phyloP scores from a whole-genome alignment of 2,329 filamentous ascomycete species.

The Xylariaceae sp. region DNA sequence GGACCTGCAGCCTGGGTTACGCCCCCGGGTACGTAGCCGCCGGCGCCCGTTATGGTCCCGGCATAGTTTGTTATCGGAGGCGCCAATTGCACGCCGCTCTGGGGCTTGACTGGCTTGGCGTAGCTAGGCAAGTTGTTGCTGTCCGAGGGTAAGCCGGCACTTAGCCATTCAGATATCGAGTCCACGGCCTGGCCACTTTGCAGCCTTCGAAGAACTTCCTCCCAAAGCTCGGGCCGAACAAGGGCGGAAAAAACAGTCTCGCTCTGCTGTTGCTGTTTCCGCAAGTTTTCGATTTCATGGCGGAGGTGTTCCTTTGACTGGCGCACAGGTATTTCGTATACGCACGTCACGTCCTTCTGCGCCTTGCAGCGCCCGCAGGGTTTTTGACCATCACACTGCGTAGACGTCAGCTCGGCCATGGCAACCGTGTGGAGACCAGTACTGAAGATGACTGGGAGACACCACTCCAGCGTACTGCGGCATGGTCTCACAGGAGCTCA shows the following conservation, averaged over 20 bases:
- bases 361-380: conserved; percentile 51
- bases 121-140: conserved; percentile 29
- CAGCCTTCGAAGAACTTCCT: conserved; percentile 49
- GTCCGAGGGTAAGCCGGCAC: conserved; percentile 28
- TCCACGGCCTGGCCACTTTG: conserved; percentile 51
- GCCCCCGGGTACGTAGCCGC: conserved; percentile 27
- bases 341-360: conserved; percentile 51
- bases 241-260: conserved; percentile 53
- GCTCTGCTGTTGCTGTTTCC: conserved; percentile 48
- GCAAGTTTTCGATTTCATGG: conserved; percentile 53
- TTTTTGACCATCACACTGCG: conserved; percentile 50
- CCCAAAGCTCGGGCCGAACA: conserved; percentile 43
- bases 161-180: conserved; percentile 51
- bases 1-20: conserved; percentile 31
- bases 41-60: conserved; percentile 13
- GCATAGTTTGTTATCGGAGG: conserved; percentile 26
- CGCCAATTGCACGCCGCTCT: conserved; percentile 25
- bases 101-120: conserved; percentile 22
- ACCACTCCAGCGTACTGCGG: no score
- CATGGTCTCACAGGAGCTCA: conserved; percentile 1
- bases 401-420: conserved; percentile 2
- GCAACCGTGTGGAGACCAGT: conserved; percentile 22
- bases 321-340: conserved; percentile 58
- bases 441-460: not conserved
- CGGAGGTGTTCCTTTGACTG: conserved; percentile 59